phyloP scores from a whole-genome alignment of 2,329 filamentous ascomycete species.

The Neopestalotiopsis sp. region DNA sequence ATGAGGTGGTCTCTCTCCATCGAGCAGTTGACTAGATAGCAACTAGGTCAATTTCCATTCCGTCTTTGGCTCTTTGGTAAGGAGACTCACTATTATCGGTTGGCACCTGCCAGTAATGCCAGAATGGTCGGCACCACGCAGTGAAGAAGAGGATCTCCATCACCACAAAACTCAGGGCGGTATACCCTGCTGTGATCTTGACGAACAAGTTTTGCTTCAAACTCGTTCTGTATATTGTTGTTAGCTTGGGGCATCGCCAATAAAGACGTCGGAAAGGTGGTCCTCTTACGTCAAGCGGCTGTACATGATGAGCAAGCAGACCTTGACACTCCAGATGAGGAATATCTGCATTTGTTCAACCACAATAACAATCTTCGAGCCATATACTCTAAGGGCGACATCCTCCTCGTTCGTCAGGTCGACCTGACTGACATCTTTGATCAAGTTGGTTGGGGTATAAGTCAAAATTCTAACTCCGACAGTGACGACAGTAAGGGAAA shows the following conservation, averaged over 20 bases:
- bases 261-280: neutral
- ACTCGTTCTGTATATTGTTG: slow-evolving; percentile 42
- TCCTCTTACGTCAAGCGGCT: slow-evolving; percentile 54
- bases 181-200: slow-evolving; percentile 54
- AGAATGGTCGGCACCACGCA: slow-evolving; percentile 62
- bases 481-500: slow-evolving; percentile 60
- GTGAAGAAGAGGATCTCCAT: slow-evolving; percentile 56
- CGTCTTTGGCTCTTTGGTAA: neutral
- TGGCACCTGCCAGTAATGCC: slow-evolving; percentile 63
- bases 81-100: slow-evolving; percentile 48
- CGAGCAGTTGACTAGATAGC: slow-evolving; percentile 56
- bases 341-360: slow-evolving; percentile 68
- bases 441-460: slow-evolving; percentile 64
- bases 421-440: slow-evolving; percentile 51
- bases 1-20: slow-evolving; percentile 63
- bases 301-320: slow-evolving; percentile 63
- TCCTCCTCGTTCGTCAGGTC: slow-evolving; percentile 52
- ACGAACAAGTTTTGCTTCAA: slow-evolving; percentile 53
- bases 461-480: slow-evolving; percentile 60
- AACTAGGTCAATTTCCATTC: slow-evolving; percentile 10
- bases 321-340: slow-evolving; percentile 62
- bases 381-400: slow-evolving; percentile 45
- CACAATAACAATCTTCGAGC: slow-evolving; percentile 68
- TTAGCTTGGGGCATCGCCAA: neutral
- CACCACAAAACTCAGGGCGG: slow-evolving; percentile 51